Evolutionary conservation across 306 rosid genomes (phyloP), one percentile per base, ranked within the genome.

Genomic region (Quercus suber): DNA sequence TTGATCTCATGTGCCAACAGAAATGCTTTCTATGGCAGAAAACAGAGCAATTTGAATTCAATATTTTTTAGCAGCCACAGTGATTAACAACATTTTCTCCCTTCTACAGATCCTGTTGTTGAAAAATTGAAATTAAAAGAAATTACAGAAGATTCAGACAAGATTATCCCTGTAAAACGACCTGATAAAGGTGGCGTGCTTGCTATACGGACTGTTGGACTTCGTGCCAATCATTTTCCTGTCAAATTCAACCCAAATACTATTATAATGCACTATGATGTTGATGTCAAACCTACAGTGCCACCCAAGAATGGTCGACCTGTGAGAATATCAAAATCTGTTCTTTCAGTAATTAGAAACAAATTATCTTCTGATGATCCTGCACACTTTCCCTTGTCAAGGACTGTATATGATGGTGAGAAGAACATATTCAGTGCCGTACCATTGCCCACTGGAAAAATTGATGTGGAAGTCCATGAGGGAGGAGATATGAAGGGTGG

Each of bases 381-480:
- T 49, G 37, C 37, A 27, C 5, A 71, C 8, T 83, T 92, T 60
- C 89, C 97, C 25, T 68, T 88, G 79, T 83, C 79, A 31, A 80
- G 31, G 83, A 89, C 97, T 55, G 94, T 91, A 5, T 86, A 90
- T 74, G 96, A 92, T 18, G 89, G 97, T 6, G 97, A 87, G 67
- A 89, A 88, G 75, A 92, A 78, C 23, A 88, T 90, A n/a, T 89
- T 77, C 73, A 92, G 96, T 83, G 92, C 83, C 0, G 80, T 89
- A 57, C 30, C 56, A 27, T 88, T 92, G 75, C 92, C 96, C 5
- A 85, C 85, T 64, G 94, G 89, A 82, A 78, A 76, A 27, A 81
- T 86, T 70, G 82, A 35, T 2, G 94, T 93, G 78, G 87, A 79
- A 45, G 37, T 89, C 73, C 73, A 84, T 68, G 78, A 76, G 17